phyloP scores from a whole-genome alignment of 345 rosid genomes.

The Moricandia arvensis region DNA sequence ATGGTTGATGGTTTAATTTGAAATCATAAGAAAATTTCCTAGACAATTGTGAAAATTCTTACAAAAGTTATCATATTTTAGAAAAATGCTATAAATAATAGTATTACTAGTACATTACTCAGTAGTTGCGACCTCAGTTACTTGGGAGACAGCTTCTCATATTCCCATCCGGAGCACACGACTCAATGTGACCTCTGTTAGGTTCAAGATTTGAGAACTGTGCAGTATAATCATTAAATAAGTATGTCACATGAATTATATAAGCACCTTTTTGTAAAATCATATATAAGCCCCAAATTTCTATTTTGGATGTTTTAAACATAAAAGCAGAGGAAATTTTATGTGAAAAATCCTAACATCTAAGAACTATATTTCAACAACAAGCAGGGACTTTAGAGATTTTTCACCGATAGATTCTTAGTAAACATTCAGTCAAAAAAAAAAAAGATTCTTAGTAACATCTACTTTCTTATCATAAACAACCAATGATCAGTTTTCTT shows the following conservation, averaged over 20 bases:
- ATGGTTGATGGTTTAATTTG: neutral
- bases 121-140: neutral
- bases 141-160: conserved; percentile 2
- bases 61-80: neutral
- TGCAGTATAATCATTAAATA: neutral
- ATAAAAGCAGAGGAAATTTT: neutral
- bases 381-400: neutral
- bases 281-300: neutral
- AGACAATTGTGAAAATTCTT: neutral
- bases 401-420: neutral
- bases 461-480: neutral
- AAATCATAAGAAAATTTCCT: neutral
- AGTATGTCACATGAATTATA: neutral
- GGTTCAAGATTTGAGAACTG: neutral
- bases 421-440: too few relatives aligned
- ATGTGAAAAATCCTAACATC: neutral
- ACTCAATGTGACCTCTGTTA: conserved; percentile 2
- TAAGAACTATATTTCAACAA: neutral
- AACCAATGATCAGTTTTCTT: neutral
- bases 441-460: too few relatives aligned
- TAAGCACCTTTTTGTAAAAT: too few relatives aligned
- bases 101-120: too few relatives aligned
- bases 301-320: neutral
- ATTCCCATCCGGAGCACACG: neutral
- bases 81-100: too few relatives aligned